Evolutionary conservation across 306 rosid genomes (phyloP).

Genomic region (Rosa chinensis): DNA sequence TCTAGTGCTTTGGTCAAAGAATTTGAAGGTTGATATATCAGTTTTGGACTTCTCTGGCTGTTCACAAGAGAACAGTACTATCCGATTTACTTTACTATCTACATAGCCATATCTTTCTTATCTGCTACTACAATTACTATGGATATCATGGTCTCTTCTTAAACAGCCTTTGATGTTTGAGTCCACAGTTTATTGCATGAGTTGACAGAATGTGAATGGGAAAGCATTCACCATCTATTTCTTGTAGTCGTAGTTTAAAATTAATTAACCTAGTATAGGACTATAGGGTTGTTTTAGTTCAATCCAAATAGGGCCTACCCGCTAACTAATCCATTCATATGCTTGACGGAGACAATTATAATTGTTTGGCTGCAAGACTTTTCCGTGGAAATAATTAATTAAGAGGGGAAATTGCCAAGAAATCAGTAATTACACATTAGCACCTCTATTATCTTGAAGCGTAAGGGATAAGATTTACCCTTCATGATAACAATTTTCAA

Average conservation of each 20-base stretch:
- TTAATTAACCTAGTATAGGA: not conserved
- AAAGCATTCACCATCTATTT: not conserved
- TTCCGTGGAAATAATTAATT: not conserved
- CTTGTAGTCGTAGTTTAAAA: not conserved
- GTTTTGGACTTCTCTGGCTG: not conserved
- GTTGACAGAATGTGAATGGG: not conserved
- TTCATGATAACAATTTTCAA: slow-evolving; percentile 30
- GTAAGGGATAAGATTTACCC: slow-evolving; percentile 51
- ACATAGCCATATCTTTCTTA: too few species aligned
- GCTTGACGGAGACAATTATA: slow-evolving; percentile 22
- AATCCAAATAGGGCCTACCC: slow-evolving; percentile 2
- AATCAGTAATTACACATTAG: slow-evolving; percentile 18
- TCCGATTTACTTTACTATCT: not conserved
- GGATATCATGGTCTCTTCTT: not conserved
- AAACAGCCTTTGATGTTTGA: not conserved
- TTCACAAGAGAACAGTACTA: not conserved
- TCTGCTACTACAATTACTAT: not conserved
- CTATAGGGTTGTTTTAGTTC: not conserved
- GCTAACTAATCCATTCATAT: slow-evolving; percentile 13
- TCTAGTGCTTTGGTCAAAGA: slow-evolving; percentile 5
- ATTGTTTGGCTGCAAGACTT: slow-evolving; percentile 14
- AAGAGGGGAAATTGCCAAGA: slow-evolving; percentile 3
- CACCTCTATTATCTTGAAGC: slow-evolving; percentile 31
- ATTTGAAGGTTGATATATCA: not conserved
- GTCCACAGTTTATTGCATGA: not conserved